Conservation (phyloP, 129 eudicot genomes). For the Flaveria ramosissima region DNA sequence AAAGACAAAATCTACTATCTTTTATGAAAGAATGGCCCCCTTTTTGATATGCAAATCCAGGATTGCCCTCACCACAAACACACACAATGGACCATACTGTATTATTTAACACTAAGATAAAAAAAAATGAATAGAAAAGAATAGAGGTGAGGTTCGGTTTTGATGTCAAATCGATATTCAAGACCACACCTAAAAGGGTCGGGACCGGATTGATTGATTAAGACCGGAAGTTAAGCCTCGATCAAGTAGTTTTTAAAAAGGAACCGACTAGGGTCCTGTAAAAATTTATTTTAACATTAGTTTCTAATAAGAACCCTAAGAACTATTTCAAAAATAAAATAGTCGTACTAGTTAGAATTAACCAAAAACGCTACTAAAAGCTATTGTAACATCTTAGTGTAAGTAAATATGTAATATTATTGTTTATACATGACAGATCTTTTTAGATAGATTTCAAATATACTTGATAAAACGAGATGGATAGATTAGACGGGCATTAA, state of each 20-base stretch:
- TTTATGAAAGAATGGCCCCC: constrained; percentile 33
- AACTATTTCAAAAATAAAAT: too few species aligned
- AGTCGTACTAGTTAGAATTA: too few species aligned
- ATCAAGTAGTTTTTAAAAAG: background rate
- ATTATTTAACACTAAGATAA: background rate
- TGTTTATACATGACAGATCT: too few species aligned
- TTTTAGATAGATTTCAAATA: too few species aligned
- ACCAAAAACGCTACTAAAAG: too few species aligned
- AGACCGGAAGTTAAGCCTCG: background rate
- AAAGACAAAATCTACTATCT: constrained; percentile 28
- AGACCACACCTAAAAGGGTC: constrained; percentile 7
- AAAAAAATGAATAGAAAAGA: background rate
- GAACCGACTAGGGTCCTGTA: background rate
- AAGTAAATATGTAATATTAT: too few species aligned
- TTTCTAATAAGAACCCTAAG: too few species aligned
- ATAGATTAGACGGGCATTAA: too few species aligned
- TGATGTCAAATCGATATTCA: background rate
- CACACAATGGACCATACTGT: constrained; percentile 35
- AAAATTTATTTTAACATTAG: background rate
- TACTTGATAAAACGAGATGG: too few species aligned
- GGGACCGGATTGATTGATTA: constrained; percentile 5
- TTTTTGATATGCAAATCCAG: constrained; percentile 39
- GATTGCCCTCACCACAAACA: constrained; percentile 40
- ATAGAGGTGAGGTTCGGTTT: background rate
- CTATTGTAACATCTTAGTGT: too few species aligned